Evolutionary conservation across 331 rosid genomes (phyloP).

Genomic region (Ulmus americana): DNA sequence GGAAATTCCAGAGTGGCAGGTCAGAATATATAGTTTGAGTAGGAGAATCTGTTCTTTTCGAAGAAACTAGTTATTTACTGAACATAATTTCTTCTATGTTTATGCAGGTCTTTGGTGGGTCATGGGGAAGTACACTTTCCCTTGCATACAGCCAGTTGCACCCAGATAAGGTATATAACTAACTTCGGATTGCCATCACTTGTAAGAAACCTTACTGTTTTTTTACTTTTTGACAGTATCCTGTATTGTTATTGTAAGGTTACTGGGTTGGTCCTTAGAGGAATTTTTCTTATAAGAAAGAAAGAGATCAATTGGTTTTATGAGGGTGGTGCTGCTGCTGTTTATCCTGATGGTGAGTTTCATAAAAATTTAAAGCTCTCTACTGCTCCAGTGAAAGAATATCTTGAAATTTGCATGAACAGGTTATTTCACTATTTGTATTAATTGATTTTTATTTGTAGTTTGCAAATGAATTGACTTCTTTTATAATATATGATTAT

Average conservation of each 20-base stretch:
- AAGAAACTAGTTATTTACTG: not conserved
- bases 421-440: not conserved
- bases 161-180: conserved; percentile 41
- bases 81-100: conserved; percentile 19
- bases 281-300: conserved; percentile 81
- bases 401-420: not conserved
- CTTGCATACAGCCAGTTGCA: conserved; percentile 64
- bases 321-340: conserved; percentile 93
- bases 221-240: conserved; percentile 13
- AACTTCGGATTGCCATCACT: conserved; percentile 5
- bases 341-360: conserved; percentile 79
- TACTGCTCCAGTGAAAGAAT: not conserved
- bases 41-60: not conserved
- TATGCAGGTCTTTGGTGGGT: conserved; percentile 85
- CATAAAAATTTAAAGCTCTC: not conserved
- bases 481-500: not conserved
- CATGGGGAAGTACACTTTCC: conserved; percentile 94
- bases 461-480: not conserved
- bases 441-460: not conserved
- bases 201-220: conserved; percentile 9
- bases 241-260: conserved; percentile 50
- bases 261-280: conserved; percentile 76
- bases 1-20: conserved; percentile 96
- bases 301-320: conserved; percentile 97
- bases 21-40: conserved; percentile 20